Evolutionary conservation across 805 yeast genomes (phyloP).

Genomic region (Saturnispora silvae): DNA sequence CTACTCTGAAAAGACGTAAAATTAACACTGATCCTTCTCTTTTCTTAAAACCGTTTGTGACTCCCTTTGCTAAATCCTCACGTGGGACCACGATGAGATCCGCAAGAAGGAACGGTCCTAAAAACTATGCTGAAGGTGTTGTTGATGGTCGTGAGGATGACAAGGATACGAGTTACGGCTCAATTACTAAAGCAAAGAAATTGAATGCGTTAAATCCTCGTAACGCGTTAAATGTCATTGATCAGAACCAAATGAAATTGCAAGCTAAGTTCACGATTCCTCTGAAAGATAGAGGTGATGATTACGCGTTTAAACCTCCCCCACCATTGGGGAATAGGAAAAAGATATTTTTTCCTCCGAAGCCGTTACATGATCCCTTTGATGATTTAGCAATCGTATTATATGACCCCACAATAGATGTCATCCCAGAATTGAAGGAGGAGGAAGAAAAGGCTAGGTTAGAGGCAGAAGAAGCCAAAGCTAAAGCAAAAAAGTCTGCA

Average conservation of each 20-base stretch:
- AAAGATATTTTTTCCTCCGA: conserved; percentile 60
- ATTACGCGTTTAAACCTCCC: conserved; percentile 45
- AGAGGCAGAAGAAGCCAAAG: conserved; percentile 17
- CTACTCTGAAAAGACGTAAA: conserved; percentile 44
- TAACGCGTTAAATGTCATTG: conserved; percentile 34
- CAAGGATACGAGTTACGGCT: conserved; percentile 10
- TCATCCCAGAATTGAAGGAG: conserved; percentile 25
- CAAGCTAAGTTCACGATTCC: conserved; percentile 53
- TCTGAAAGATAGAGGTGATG: conserved; percentile 29
- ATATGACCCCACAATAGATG: conserved; percentile 90
- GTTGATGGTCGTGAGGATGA: conserved; percentile 23
- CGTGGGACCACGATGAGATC: conserved; percentile 14
- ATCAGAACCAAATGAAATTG: conserved; percentile 31
- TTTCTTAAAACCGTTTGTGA: conserved; percentile 56
- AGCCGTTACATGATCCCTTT: conserved; percentile 91
- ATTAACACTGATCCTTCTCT: conserved; percentile 40
- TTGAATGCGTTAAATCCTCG: conserved; percentile 55
- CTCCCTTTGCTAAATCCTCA: conserved; percentile 37
- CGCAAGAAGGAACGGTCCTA: conserved; percentile 26
- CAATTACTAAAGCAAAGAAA: conserved; percentile 24
- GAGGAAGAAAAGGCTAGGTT: conserved; percentile 21
- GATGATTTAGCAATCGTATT: conserved; percentile 89
- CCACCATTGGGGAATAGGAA: conserved; percentile 80
- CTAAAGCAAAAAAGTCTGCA: conserved; percentile 10
- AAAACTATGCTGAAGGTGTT: conserved; percentile 30